These are phyloP conservation scores for Arachis hypogaea DNA, from an alignment of 306 rosid genomes.

Conservation along the genomic window DNA sequence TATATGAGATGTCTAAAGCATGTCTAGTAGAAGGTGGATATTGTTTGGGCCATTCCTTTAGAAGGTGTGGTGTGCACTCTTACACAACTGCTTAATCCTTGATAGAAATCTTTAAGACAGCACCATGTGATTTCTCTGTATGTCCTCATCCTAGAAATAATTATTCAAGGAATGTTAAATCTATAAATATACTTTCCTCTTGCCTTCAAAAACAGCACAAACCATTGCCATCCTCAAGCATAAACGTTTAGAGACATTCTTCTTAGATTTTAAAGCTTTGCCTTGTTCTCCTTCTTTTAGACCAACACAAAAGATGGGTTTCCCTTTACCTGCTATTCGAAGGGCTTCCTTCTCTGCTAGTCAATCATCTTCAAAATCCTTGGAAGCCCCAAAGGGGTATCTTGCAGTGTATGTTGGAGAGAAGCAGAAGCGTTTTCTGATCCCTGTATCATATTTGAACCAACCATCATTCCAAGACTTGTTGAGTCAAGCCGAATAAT, in stretches of 20 bases:
- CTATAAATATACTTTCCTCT: conserved; percentile 35
- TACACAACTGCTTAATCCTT: not conserved
- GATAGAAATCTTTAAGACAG: conserved; percentile 5
- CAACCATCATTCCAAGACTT: conserved; percentile 50
- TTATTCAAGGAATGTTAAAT: not conserved
- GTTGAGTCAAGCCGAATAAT: conserved; percentile 22
- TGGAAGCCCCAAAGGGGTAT: conserved; percentile 52
- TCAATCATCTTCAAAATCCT: conserved; percentile 33
- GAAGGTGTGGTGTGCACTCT: conserved; percentile 15
- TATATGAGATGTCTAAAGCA: conserved; percentile 25
- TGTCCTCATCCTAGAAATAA: not conserved
- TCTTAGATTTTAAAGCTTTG: not conserved
- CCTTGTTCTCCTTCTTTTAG: not conserved
- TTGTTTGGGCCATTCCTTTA: not conserved
- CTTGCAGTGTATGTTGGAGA: conserved; percentile 58
- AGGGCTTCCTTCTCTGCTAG: conserved; percentile 18
- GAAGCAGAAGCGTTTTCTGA: conserved; percentile 46
- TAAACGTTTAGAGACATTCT: not conserved
- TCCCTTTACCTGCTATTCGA: conserved; percentile 39
- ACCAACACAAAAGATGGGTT: conserved; percentile 30
- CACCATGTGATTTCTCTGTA: conserved; percentile 37
- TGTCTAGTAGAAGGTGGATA: conserved; percentile 8
- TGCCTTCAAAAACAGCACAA: conserved; percentile 30
- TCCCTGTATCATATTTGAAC: conserved; percentile 52
- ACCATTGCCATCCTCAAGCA: conserved; percentile 12